Evolutionary conservation across 768 basidiomycete species (phyloP).

Genomic region (Lepiota venenata): DNA sequence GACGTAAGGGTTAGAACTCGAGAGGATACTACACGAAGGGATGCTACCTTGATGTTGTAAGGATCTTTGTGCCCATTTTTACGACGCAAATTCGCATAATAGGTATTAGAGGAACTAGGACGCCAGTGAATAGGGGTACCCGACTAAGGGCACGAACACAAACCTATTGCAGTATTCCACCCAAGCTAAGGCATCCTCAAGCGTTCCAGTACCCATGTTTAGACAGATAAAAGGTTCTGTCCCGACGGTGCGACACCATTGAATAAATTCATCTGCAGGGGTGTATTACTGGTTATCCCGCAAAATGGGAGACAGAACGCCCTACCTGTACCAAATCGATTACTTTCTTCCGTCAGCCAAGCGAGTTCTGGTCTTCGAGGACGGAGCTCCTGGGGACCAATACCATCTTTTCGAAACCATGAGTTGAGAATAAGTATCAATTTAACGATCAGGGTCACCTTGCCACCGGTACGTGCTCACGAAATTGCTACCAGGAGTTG

Average conservation of each 20-base stretch:
- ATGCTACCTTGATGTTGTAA: constrained; percentile 40
- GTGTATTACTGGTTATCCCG: background rate
- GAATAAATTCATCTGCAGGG: constrained; percentile 44
- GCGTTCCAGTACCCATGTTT: constrained; percentile 63
- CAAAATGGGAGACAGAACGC: constrained; percentile 1
- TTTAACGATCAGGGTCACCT: constrained; percentile 18
- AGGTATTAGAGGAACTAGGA: constrained; percentile 32
- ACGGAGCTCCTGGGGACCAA: constrained; percentile 46
- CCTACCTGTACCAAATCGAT: constrained; percentile 54
- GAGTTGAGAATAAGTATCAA: background rate
- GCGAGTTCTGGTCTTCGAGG: constrained; percentile 58
- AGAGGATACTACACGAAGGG: background rate
- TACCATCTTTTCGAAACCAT: constrained; percentile 34
- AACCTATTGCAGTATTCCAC: constrained; percentile 62
- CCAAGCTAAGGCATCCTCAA: constrained; percentile 59
- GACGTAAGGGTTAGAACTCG: background rate
- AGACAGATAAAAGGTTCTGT: constrained; percentile 58
- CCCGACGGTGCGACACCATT: constrained; percentile 47
- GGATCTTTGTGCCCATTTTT: constrained; percentile 55
- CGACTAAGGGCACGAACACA: background rate
- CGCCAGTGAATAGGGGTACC: background rate
- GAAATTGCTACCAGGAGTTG: constrained; percentile 34
- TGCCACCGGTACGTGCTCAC: constrained; percentile 57
- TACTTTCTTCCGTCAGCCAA: constrained; percentile 58
- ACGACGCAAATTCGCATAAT: constrained; percentile 56